phyloP scores from a whole-genome alignment of 2,329 filamentous ascomycete genomes.

The Neofusicoccum cordaticola region DNA sequence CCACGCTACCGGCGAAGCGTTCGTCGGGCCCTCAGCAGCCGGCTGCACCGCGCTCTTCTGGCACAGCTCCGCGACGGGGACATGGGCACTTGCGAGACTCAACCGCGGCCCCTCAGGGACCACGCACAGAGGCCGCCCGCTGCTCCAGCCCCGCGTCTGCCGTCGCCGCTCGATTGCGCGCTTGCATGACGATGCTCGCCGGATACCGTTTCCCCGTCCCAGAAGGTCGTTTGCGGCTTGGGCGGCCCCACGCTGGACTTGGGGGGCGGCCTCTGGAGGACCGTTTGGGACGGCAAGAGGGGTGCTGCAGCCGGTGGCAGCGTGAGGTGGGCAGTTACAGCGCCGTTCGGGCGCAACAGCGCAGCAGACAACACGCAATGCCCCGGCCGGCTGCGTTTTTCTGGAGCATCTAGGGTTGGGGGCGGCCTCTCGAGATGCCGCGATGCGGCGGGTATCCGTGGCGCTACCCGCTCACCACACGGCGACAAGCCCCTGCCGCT shows the following conservation, averaged over 20 bases:
- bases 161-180: background rate
- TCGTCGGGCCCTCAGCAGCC: background rate
- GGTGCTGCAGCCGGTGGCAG: no score
- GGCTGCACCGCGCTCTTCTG: conserved; percentile 6
- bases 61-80: conserved; percentile 1
- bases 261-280: no score
- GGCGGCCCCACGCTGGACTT: background rate
- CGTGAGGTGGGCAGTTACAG: no score
- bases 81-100: background rate
- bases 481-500: background rate
- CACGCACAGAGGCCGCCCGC: background rate
- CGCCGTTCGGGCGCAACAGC: no score
- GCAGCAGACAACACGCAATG: no score
- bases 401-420: no score
- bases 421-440: no score
- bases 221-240: background rate
- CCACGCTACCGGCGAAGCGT: background rate
- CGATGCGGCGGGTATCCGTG: background rate
- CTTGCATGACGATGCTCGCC: conserved; percentile 14
- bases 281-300: no score
- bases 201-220: conserved; percentile 14
- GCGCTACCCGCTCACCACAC: no score
- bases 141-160: background rate
- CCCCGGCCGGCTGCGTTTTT: no score
- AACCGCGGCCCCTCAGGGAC: background rate